Evolutionary conservation across 1,284 basidiomycete genomes (phyloP).

Genomic region (Thecaphora thlaspeos): DNA sequence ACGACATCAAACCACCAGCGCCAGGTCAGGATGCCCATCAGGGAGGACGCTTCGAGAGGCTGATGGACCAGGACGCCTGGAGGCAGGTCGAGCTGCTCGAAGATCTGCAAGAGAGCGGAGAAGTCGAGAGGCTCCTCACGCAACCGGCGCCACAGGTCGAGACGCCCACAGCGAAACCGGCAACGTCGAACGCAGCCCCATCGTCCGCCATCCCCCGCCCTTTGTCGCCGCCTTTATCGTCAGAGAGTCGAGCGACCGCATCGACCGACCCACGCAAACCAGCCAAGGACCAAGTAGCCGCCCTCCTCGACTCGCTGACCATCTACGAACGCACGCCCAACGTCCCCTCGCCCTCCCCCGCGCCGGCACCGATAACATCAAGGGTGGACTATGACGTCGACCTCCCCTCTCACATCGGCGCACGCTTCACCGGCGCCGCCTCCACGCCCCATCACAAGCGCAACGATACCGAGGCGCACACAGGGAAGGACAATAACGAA

Average conservation of each 20-base stretch:
- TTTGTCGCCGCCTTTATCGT: background rate
- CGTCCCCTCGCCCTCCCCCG: too few species aligned
- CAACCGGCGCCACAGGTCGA: too few species aligned
- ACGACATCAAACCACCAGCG: background rate
- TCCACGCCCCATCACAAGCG: too few species aligned
- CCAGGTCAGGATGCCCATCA: background rate
- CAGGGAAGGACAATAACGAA: background rate
- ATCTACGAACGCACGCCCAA: too few species aligned
- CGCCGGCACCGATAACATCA: too few species aligned
- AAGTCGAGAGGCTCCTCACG: background rate
- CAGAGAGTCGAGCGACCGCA: background rate
- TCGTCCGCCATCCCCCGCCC: background rate
- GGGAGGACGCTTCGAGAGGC: constrained; percentile 83
- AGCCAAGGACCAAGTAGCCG: background rate
- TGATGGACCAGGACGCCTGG: constrained; percentile 81
- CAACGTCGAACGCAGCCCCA: too few species aligned
- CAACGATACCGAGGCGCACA: too few species aligned
- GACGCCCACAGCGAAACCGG: too few species aligned
- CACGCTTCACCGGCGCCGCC: too few species aligned
- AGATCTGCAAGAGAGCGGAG: constrained; percentile 14
- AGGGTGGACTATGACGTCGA: too few species aligned
- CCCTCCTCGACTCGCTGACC: background rate
- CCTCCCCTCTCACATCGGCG: too few species aligned
- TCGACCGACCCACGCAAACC: background rate
- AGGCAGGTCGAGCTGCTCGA: constrained; percentile 42